These are phyloP conservation scores for Daldinia concentrica DNA, from an alignment of 495 filamentous ascomycete genomes.

Conservation along the genomic window DNA sequence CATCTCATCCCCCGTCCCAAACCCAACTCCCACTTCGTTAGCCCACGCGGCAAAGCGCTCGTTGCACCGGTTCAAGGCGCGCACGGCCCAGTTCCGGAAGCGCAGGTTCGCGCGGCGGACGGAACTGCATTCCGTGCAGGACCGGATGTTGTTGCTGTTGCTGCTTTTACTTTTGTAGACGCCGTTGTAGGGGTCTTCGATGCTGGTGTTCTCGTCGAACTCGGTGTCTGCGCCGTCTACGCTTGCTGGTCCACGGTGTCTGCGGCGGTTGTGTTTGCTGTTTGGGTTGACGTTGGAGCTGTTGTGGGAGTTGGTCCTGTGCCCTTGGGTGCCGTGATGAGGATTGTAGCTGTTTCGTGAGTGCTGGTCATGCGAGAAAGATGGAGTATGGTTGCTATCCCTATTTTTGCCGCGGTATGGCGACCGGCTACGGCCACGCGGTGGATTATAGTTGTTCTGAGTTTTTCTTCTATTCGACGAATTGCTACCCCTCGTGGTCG, in stretches of 20 bases:
- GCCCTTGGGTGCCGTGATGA: background rate
- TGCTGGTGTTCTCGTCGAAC: background rate
- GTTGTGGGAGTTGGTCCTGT: background rate
- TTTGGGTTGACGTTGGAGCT: background rate
- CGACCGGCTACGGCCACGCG: background rate
- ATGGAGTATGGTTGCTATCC: background rate
- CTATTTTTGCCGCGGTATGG: background rate
- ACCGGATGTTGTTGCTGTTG: constrained; percentile 15
- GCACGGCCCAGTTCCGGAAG: constrained; percentile 38
- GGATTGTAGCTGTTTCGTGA: background rate
- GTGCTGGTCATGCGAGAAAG: background rate
- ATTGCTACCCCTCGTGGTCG: background rate
- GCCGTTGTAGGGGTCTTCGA: background rate
- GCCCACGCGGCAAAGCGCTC: constrained; percentile 43
- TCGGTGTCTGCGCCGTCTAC: background rate
- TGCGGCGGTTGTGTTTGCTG: constrained; percentile 4
- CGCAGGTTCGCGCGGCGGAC: constrained; percentile 44
- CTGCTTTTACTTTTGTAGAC: background rate
- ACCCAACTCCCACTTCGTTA: constrained; percentile 46
- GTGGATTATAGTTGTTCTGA: background rate
- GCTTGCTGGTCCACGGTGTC: background rate
- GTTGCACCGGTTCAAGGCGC: constrained; percentile 16
- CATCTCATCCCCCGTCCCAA: constrained; percentile 46
- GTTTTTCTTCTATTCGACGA: constrained; percentile 11
- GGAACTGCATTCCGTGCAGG: constrained; percentile 43